Evolutionary conservation across 2,329 filamentous ascomycete genomes (phyloP), one percentile per base, ranked within the genome.

Genomic region (Penicillium sumatraense): DNA sequence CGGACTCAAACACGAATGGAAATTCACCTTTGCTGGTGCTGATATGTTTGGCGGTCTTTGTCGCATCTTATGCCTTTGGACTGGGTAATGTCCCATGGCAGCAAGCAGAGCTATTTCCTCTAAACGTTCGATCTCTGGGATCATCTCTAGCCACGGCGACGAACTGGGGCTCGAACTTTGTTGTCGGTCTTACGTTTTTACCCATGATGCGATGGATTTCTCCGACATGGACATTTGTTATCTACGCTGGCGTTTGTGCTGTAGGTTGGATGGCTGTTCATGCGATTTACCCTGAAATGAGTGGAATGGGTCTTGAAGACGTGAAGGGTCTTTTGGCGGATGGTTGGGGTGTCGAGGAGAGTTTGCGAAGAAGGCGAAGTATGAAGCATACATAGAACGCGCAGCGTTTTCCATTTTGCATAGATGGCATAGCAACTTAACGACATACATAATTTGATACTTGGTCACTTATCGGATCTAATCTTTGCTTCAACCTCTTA

Each of bases 11-110:
- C n/a, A 11, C 26, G 21, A 29, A 31, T 21, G 26, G 26, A 8
- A 31, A 31, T 18, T 46, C 42, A 70, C 80, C 5, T 46, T 77
- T 46, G 79, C 87, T 16, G 20, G 88, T 97, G 40, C 82, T 97
- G 2, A 59, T 84, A 36, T 89, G 89, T 60, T 88, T 97, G 71
- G 88, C 92, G 72, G 64, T 91, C 7, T 97, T 96, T 72, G 92
- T 96, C 2, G 89, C 90, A 8, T 82, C 88, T 1, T 98, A 96
- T 70, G 93, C 93, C 1, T 80, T 93, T 1, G 93, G 93, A 2
- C 81, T 98, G 2, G 93, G 93, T 8, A 96, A 92, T 65, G 91
- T 98, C 2, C 93, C 93, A 0, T 98, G 93, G 93, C 93, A 96
- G 82, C 93, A 96, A 76, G 91, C 88, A 64, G 93, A 98, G 76